Evolutionary conservation across 1,139 yeast species (phyloP).

Genomic region (Protomyces macrosporus): DNA sequence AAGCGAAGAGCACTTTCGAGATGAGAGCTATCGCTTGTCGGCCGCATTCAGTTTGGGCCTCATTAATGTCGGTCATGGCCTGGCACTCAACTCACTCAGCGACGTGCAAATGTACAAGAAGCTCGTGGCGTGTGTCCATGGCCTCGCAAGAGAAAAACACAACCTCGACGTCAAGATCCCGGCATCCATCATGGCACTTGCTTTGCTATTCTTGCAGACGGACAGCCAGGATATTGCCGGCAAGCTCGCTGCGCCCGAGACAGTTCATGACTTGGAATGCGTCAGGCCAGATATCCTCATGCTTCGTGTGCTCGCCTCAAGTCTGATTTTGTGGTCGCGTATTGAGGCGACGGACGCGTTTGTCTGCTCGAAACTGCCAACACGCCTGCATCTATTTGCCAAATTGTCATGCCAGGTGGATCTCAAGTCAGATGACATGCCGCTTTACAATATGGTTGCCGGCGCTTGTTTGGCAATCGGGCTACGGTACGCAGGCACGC

Average conservation of each 20-base stretch:
- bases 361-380: slow-evolving; percentile 45
- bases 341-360: slow-evolving; percentile 54
- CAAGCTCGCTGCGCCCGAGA: slow-evolving; percentile 59
- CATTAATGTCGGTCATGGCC: slow-evolving; percentile 78
- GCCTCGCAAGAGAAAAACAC: slow-evolving; percentile 49
- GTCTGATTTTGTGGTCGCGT: slow-evolving; percentile 72
- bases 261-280: slow-evolving; percentile 60
- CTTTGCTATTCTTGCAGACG: slow-evolving; percentile 67
- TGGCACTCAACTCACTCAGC: slow-evolving; percentile 54
- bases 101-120: slow-evolving; percentile 69
- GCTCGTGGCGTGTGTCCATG: slow-evolving; percentile 57
- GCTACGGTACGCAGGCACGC: slow-evolving; percentile 68
- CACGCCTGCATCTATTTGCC: slow-evolving; percentile 31
- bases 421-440: slow-evolving; percentile 59
- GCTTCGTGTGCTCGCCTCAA: slow-evolving; percentile 61
- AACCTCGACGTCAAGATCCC: slow-evolving; percentile 67
- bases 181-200: slow-evolving; percentile 75
- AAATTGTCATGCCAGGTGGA: slow-evolving; percentile 33
- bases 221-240: slow-evolving; percentile 56
- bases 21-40: slow-evolving; percentile 80
- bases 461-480: slow-evolving; percentile 77
- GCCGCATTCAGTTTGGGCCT: slow-evolving; percentile 87
- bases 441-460: slow-evolving; percentile 62
- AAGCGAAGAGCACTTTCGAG: slow-evolving; percentile 35
- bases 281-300: slow-evolving; percentile 75